These are phyloP conservation scores for Psophocarpus tetragonolobus DNA, from an alignment of 306 rosid species.

Conservation along the genomic window DNA sequence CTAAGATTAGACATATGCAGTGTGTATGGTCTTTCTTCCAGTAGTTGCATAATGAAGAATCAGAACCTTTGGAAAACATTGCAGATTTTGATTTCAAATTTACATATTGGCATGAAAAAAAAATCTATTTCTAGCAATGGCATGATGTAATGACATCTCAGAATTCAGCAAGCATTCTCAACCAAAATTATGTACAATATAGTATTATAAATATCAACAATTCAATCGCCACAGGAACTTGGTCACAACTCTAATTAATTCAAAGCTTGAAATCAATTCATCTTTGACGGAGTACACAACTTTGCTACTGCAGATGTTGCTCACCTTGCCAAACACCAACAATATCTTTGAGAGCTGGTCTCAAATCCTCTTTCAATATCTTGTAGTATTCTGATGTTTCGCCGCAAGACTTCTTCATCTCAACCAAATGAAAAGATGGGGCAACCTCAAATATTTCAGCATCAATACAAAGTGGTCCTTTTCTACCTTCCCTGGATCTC, in stretches of 20 bases:
- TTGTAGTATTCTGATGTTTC: slow-evolving; percentile 46
- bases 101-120: not conserved
- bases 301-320: slow-evolving; percentile 9
- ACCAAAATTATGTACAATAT: not conserved
- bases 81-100: not conserved
- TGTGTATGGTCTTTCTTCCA: not conserved
- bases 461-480: slow-evolving; percentile 34
- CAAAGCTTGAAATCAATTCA: slow-evolving; percentile 25
- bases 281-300: not conserved
- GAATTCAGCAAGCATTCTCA: not conserved
- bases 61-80: not conserved
- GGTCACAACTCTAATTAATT: not conserved
- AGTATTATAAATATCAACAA: slow-evolving; percentile 1
- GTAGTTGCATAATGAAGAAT: not conserved
- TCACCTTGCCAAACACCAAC: slow-evolving; percentile 47
- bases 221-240: slow-evolving; percentile 8
- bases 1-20: not conserved
- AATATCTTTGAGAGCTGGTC: slow-evolving; percentile 46
- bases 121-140: not conserved
- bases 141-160: slow-evolving; percentile 1
- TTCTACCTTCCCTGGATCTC: slow-evolving; percentile 26
- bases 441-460: slow-evolving; percentile 47
- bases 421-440: slow-evolving; percentile 47
- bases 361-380: slow-evolving; percentile 43
- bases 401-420: slow-evolving; percentile 44